These are phyloP conservation scores for Grigorovia humatica DNA, from an alignment of 805 yeast genomes.

Conservation along the genomic window DNA sequence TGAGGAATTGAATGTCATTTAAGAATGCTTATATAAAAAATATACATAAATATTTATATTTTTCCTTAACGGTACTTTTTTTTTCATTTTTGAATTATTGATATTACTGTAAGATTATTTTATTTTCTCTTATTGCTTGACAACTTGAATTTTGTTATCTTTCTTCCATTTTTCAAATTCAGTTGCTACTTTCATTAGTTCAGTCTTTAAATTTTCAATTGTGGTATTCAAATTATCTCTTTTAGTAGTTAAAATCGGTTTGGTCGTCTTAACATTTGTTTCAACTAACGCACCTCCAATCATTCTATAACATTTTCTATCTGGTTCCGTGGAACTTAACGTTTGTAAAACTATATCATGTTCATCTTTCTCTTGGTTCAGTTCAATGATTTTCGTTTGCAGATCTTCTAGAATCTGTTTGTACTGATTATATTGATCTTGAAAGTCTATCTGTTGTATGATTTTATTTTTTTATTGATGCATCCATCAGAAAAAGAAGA, in stretches of 20 bases:
- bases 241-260: constrained; percentile 50
- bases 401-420: constrained; percentile 39
- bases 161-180: constrained; percentile 29
- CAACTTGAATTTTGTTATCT: constrained; percentile 28
- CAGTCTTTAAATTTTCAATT: constrained; percentile 22
- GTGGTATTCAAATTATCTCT: constrained; percentile 33
- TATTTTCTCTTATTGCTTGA: constrained; percentile 14
- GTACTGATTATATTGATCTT: constrained; percentile 41
- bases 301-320: constrained; percentile 83
- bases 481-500: no score
- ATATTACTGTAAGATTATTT: background rate
- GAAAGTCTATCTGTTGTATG: constrained; percentile 28
- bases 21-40: background rate
- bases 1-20: background rate
- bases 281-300: constrained; percentile 87
- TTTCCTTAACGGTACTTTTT: no score
- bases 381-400: constrained; percentile 36
- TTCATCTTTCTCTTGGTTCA: constrained; percentile 40
- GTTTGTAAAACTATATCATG: constrained; percentile 50
- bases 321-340: constrained; percentile 38
- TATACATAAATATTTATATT: background rate
- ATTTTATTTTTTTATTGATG: no score
- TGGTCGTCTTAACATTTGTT: constrained; percentile 68
- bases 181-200: constrained; percentile 22
- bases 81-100: background rate